Base-by-base conservation (phyloP, 2,329 filamentous ascomycete species). In the Xylariales sp. region DNA sequence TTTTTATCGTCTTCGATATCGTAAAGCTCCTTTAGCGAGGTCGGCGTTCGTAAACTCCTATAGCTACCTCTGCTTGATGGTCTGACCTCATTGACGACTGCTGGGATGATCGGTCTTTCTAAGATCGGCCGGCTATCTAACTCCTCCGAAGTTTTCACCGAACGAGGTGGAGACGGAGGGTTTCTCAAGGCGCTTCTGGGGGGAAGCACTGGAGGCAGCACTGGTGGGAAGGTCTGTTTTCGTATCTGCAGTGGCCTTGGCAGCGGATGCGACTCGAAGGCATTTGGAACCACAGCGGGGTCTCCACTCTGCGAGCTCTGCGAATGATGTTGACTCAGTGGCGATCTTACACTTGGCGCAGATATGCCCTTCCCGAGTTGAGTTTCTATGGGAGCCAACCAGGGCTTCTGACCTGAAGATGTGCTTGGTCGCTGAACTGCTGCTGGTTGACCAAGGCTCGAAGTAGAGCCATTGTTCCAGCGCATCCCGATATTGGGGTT, bases 361-460 rank as follows among this genome's bases (percentile, higher is more conserved):
- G 52, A 6, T 31, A 32, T 48, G 35, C 48, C 55, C 41, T 49
- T 63, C 35, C 47, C 46, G 42, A 69, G 69, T 40, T 72, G 65
- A 21, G 70, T 61, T 11, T 73, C 66, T n/a, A 74, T 58, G 0
- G 72, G 67, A 42, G 69, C 70, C 6, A 68, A 59, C 60, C 66
- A 69, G 5, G 62, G 57, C 39, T 62, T 65, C 30, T 56, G 61
- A 17, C 52, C 59, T 5, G 59, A 60, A 16, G 52, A 55, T 14
- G 54, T 44, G 4, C 57, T 59, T 6, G 53, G 56, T 3, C 59
- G 21, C n/a, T 58, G 53, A 13, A 53, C 45, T 6, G 54, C 51
- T 3, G 62, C 59, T 17, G 51, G 49, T 15, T 39, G 38, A 3
- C 25, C 53, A 16, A 69, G 48, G 33, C 59, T 66, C 10, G 60